Base-by-base conservation (phyloP, 2,329 filamentous ascomycete species). In the Stagonosporopsis vannaccii region DNA sequence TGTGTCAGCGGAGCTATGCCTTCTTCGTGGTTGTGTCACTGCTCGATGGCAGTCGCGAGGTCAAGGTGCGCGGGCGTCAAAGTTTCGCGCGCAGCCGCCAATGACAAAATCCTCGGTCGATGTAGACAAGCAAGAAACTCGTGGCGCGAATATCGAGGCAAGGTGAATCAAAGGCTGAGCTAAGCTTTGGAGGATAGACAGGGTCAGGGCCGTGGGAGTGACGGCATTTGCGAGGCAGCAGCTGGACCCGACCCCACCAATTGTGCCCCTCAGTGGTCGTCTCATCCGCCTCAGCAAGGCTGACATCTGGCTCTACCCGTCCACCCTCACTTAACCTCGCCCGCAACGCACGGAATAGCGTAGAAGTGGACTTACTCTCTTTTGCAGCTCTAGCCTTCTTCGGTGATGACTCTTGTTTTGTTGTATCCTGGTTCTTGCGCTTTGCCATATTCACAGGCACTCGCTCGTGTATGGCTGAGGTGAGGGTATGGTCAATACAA, bases 151-250 rank as follows among this genome's bases (percentile, higher is more conserved):
- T 36, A 17, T 35, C 2, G 39, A 25, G 8, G 20, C n/a, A 46
- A 35, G 22, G 40, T 36, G 49, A 49, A 52, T 13, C 39, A 48
- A 33, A 37, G 20, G 48, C 48, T 52, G 20, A 45, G 48, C 49
- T 52, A 41, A 40, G 25, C 41, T 40, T 48, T 37, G 47, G 51
- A 42, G 41, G 30, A 42, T 40, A 46, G 25, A 43, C 36, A 39
- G 28, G 50, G 39, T 52, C 36, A 39, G 28, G 50, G 39, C 51
- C 47, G 54, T 60, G 58, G 50, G 52, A 58, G 61, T 63, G 63
- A 61, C 59, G 53, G 63, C 60, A 63, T 60, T 58, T 44, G 55
- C 52, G 59, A 65, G 61, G 52, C 58, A 64, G 54, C 60, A 41
- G 44, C 48, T 57, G 52, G 37, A 61, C 53, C 56, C 59, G 57